These are phyloP conservation scores for Phallus indusiatus DNA, from an alignment of 768 basidiomycete species.

Conservation along the genomic window DNA sequence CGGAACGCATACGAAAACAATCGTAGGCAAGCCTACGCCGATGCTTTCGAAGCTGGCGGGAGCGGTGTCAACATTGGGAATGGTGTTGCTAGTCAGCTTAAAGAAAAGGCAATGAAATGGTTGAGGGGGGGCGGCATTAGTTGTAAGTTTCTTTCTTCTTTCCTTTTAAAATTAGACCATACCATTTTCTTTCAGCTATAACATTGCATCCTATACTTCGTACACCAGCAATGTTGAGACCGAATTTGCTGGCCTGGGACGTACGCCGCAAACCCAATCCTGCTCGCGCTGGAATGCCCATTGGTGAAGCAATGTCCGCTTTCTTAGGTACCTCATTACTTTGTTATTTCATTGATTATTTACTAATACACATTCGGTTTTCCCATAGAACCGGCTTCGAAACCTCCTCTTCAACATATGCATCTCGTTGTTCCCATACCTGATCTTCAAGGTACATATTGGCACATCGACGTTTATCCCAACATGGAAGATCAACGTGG, in stretches of 20 bases:
- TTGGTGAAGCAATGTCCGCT: neutral
- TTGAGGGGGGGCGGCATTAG: neutral
- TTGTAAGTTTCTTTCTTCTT: neutral
- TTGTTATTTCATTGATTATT: neutral
- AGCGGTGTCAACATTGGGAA: neutral
- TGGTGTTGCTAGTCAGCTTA: neutral
- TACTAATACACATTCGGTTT: neutral
- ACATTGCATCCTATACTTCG: conserved; percentile 2
- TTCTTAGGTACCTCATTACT: neutral
- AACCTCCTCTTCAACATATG: neutral
- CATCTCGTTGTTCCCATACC: conserved; percentile 1
- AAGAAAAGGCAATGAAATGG: conserved; percentile 4
- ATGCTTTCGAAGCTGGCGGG: neutral
- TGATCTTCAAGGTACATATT: neutral
- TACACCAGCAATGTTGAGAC: neutral
- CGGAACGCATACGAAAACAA: neutral
- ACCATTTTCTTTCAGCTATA: neutral
- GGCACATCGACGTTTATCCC: conserved; percentile 1
- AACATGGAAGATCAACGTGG: neutral
- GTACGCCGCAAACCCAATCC: neutral
- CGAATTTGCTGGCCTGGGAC: neutral
- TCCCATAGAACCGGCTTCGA: neutral
- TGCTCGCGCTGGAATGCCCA: neutral
- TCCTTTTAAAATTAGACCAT: neutral
- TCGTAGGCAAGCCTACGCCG: neutral